These are phyloP conservation scores for Blastobotrys elegans DNA, from an alignment of 1,139 yeast species.

Conservation along the genomic window DNA sequence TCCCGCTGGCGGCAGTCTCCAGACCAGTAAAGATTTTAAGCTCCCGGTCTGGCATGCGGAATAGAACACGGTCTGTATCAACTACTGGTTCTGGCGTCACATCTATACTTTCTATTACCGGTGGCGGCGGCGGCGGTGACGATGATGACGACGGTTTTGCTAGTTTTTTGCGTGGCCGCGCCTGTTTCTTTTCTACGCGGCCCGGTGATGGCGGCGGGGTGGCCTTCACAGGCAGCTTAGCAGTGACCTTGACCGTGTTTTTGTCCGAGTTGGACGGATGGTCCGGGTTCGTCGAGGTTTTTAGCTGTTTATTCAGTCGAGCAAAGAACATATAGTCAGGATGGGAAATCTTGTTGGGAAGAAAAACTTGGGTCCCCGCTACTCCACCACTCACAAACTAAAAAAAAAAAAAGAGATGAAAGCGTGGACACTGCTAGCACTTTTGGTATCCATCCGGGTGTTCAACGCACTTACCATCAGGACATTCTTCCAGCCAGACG, in stretches of 20 bases:
- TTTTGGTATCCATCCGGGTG: constrained; percentile 41
- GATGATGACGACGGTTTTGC: neutral
- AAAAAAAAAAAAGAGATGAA: neutral
- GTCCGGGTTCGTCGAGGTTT: constrained; percentile 14
- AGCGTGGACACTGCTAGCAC: neutral
- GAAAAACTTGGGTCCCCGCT: too few relatives aligned
- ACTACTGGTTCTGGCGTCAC: constrained; percentile 7
- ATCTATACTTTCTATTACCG: neutral
- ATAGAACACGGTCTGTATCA: constrained; percentile 2
- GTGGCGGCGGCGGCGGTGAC: neutral
- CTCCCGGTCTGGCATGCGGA: neutral
- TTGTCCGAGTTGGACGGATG: constrained; percentile 19
- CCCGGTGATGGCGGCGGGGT: constrained; percentile 4
- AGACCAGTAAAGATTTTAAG: neutral
- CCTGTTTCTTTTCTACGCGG: constrained; percentile 4
- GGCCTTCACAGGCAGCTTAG: too few relatives aligned
- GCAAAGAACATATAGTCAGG: constrained; percentile 25
- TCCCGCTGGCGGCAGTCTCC: neutral
- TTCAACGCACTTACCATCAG: constrained; percentile 56
- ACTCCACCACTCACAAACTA: neutral
- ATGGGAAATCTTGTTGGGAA: neutral
- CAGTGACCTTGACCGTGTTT: constrained; percentile 14
- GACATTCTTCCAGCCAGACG: constrained; percentile 95
- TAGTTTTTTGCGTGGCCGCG: neutral
- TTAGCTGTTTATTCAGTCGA: constrained; percentile 10